Conservation (phyloP, 305 asterid genomes). For the Andrographis paniculata region DNA sequence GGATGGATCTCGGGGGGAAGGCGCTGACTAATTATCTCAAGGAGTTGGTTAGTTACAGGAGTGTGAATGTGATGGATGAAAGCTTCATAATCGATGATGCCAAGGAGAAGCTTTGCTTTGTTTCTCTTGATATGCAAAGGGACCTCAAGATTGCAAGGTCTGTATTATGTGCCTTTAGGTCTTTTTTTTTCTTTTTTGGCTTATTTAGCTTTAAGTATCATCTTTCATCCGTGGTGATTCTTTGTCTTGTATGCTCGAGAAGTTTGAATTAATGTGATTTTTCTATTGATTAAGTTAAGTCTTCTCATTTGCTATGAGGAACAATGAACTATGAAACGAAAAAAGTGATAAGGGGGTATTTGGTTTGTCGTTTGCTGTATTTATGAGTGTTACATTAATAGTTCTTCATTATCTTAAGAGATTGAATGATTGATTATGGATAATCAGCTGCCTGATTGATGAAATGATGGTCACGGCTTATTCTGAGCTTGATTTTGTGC, state of each 20-base stretch:
- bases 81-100: constrained; percentile 88
- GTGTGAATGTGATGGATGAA: constrained; percentile 96
- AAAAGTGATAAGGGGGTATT: too few species aligned
- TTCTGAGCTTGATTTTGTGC: not conserved
- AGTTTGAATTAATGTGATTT: too few species aligned
- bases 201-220: too few species aligned
- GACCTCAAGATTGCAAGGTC: constrained; percentile 88
- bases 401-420: not conserved
- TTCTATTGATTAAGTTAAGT: too few species aligned
- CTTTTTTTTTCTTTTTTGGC: constrained; percentile 6
- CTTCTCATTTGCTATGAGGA: too few species aligned
- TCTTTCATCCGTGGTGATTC: too few species aligned
- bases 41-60: constrained; percentile 86
- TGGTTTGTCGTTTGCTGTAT: too few species aligned
- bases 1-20: constrained; percentile 89
- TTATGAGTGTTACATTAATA: not conserved
- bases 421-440: not conserved
- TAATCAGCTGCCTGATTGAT: not conserved
- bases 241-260: too few species aligned
- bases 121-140: constrained; percentile 68
- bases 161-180: not conserved
- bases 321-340: too few species aligned
- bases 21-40: constrained; percentile 83
- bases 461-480: not conserved
- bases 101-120: constrained; percentile 88